phyloP scores from a whole-genome alignment of 257 asterid genomes.

The Przewalskia tangutica region DNA sequence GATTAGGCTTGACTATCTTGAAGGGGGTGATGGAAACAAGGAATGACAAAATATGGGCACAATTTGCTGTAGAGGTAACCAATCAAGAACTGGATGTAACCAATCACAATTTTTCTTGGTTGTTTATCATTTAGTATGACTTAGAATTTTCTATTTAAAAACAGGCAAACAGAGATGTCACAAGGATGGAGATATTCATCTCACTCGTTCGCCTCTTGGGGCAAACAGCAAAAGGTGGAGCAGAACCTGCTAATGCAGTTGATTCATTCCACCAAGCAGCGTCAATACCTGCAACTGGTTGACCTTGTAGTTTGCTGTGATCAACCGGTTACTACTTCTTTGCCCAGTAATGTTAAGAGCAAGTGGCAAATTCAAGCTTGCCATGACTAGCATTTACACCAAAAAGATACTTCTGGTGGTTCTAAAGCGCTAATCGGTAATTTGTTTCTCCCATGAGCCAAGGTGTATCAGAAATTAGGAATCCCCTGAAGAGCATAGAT shows the following conservation, averaged over 20 bases:
- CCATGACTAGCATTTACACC: conserved; percentile 41
- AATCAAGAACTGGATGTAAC: not conserved
- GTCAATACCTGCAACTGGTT: conserved; percentile 27
- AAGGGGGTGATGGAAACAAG: conserved; percentile 88
- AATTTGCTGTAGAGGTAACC: conserved; percentile 77
- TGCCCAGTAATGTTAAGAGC: conserved; percentile 43
- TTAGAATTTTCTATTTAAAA: not conserved
- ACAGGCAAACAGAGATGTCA: conserved; percentile 90
- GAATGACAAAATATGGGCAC: conserved; percentile 81
- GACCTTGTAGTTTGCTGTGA: conserved; percentile 33
- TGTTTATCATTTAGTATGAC: not conserved
- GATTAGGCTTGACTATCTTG: conserved; percentile 76
- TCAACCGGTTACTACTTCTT: not conserved
- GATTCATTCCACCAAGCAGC: conserved; percentile 29
- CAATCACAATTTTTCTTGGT: not conserved
- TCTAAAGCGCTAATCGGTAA: not conserved
- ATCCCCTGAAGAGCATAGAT: not conserved
- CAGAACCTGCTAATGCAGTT: conserved; percentile 12
- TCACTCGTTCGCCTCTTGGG: conserved; percentile 74
- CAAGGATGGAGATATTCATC: conserved; percentile 78
- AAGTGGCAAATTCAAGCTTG: conserved; percentile 21
- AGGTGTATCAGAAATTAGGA: not conserved
- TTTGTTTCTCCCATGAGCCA: not conserved
- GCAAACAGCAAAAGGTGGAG: conserved; percentile 38
- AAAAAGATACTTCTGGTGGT: conserved; percentile 16